phyloP scores from a whole-genome alignment of 345 rosid genomes.

The Capsella bursapastoris region DNA sequence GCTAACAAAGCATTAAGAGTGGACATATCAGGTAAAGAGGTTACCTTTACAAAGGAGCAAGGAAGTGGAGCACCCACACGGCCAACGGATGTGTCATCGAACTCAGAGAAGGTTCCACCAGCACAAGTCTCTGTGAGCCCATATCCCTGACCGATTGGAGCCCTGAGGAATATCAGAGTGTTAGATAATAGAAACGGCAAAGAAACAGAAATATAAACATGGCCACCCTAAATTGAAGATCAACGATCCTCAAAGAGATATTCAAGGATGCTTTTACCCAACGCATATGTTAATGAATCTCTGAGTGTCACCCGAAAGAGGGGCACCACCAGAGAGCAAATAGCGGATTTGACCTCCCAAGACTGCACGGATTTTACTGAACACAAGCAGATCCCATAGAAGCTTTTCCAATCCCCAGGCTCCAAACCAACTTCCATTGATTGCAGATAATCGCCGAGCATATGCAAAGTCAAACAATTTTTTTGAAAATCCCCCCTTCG shows the following conservation, averaged over 20 bases:
- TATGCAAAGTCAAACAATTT: slow-evolving; percentile 88
- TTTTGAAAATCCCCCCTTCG: slow-evolving; percentile 83
- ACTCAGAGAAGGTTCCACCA: slow-evolving; percentile 96
- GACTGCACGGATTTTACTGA: slow-evolving; percentile 79
- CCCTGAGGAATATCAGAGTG: slow-evolving; percentile 53
- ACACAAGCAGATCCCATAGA: slow-evolving; percentile 87
- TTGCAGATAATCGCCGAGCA: slow-evolving; percentile 84
- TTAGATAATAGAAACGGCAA: slow-evolving; percentile 6
- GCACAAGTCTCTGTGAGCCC: slow-evolving; percentile 99
- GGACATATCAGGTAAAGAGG: slow-evolving; percentile 15
- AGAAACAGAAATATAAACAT: neutral
- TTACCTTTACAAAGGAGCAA: slow-evolving; percentile 91
- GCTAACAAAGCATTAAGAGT: slow-evolving; percentile 7
- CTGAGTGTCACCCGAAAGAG: slow-evolving; percentile 94
- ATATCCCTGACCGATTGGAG: slow-evolving; percentile 99
- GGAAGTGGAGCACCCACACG: slow-evolving; percentile 98
- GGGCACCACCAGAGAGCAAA: slow-evolving; percentile 99
- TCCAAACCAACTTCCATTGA: slow-evolving; percentile 97
- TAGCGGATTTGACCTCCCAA: slow-evolving; percentile 92
- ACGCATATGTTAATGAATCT: slow-evolving; percentile 98
- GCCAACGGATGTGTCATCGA: slow-evolving; percentile 94
- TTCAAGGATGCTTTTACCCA: slow-evolving; percentile 63
- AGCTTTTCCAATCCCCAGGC: slow-evolving; percentile 91
- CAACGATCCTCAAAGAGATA: slow-evolving; percentile 31
- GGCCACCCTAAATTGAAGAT: slow-evolving; percentile 3